phyloP scores from a whole-genome alignment of 139 green algal species.

The Chlamydomonas incerta region DNA sequence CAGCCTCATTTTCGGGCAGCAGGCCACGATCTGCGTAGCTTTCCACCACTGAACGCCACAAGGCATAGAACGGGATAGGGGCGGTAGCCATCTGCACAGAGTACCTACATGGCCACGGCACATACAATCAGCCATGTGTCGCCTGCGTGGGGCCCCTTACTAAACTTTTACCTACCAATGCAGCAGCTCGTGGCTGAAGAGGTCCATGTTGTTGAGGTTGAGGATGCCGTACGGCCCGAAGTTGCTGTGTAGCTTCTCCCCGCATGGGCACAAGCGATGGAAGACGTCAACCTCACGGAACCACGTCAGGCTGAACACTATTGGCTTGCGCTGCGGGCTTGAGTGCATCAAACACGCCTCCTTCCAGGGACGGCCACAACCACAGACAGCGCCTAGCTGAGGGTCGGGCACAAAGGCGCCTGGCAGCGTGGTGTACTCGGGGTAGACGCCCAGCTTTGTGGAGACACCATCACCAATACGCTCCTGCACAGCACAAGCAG shows the following conservation, averaged over 20 bases:
- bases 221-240: neutral
- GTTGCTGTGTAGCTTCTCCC: neutral
- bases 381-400: too few relatives aligned
- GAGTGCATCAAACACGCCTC: too few relatives aligned
- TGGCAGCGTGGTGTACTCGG: too few relatives aligned
- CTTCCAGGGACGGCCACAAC: too few relatives aligned
- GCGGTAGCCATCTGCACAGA: neutral
- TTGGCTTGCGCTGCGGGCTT: too few relatives aligned
- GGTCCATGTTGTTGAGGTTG: neutral
- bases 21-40: too few relatives aligned
- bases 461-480: neutral
- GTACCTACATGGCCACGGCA: neutral
- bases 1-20: too few relatives aligned
- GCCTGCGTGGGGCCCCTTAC: too few relatives aligned
- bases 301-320: neutral
- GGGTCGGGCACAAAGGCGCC: too few relatives aligned
- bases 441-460: too few relatives aligned
- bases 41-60: neutral
- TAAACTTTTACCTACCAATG: conserved; percentile 7
- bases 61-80: neutral
- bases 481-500: neutral
- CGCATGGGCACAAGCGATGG: neutral
- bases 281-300: neutral
- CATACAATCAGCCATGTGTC: too few relatives aligned
- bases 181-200: conserved; percentile 2